Evolutionary conservation across 768 basidiomycete genomes (phyloP), one percentile per base, ranked within the genome.

Genomic region (Mycena capillaripes): DNA sequence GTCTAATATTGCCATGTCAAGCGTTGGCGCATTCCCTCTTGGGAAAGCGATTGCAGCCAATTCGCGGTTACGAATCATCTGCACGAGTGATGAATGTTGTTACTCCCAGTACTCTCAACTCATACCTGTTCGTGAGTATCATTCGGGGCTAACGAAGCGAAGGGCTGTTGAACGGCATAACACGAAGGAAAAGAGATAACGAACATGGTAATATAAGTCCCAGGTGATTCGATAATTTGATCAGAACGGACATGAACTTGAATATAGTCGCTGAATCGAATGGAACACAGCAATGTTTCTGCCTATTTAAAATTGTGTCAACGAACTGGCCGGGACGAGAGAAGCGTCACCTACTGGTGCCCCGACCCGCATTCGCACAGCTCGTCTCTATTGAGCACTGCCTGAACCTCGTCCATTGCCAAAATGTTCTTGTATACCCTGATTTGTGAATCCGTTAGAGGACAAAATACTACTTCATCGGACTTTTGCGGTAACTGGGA

Each of bases 381-480:
- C 17, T 94, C 90, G 66, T 95, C 92, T 77, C 93, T 91, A 21
- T 84, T 84, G 25, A 96, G 81, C 60, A 98, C 83, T 71, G 92
- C 91, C 77, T 94, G 90, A 11, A 98, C 89, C 7, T 89, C 85
- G 8, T 86, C 84, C 75, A 88, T 89, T n/a, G 81, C 81, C 27
- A 97, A 82, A 38, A 97, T 85, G 7, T 87, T 86, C 74, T 90
- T 93, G 80, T 98, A 97, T 0, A 92, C 94, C 19, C 80, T 78
- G 32, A 91, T 88, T 81, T 98, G 97, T 40, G 82, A 86, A 0
- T 83, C 69, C 0, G 94, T 94, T 58, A 99, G 83, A 19, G 96
- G 97, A 77, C 97, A 99, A 77, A 98, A 97, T 7, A 98, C 95
- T 17, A 98, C 94, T 77, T 96, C 86, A 75, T 99, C 97, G 0